Conservation (phyloP, 2,329 filamentous ascomycete genomes). For the Cryphonectria japonica region DNA sequence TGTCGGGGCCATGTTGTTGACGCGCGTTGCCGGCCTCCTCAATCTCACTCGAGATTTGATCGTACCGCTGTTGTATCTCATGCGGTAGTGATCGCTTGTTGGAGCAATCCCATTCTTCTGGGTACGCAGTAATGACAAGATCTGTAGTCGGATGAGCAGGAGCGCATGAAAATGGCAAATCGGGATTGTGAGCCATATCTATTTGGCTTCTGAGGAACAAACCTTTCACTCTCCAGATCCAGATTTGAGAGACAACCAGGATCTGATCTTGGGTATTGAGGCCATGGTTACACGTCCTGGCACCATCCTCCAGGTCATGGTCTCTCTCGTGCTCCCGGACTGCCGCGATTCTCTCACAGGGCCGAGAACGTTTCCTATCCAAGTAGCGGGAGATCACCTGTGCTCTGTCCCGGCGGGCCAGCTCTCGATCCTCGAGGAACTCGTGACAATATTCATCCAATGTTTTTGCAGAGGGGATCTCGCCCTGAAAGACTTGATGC, state of each 20-base stretch:
- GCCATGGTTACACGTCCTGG: background rate
- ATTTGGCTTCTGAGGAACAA: background rate
- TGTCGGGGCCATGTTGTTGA: background rate
- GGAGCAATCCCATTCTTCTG: conserved; percentile 1
- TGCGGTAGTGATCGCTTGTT: conserved; percentile 1
- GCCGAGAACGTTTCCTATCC: background rate
- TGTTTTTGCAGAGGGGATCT: background rate
- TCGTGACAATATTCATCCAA: background rate
- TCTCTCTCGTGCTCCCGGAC: background rate
- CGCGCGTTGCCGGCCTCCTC: background rate
- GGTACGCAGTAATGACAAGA: background rate
- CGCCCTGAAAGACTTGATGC: background rate
- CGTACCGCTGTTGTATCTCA: conserved; percentile 4
- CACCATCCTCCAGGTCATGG: background rate
- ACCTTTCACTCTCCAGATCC: background rate
- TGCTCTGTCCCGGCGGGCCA: background rate
- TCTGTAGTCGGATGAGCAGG: background rate
- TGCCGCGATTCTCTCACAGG: background rate
- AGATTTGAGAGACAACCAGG: background rate
- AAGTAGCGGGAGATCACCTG: background rate
- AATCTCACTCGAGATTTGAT: background rate
- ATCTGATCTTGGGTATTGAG: background rate
- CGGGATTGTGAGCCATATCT: background rate
- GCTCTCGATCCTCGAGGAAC: background rate
- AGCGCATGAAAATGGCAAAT: background rate